A percentile compares a stretch with the other conserved stretches of the same genome.
These are phyloP conservation scores for Leccinum uliginosum DNA, from an alignment of 768 basidiomycete species.

Conservation along the genomic window DNA sequence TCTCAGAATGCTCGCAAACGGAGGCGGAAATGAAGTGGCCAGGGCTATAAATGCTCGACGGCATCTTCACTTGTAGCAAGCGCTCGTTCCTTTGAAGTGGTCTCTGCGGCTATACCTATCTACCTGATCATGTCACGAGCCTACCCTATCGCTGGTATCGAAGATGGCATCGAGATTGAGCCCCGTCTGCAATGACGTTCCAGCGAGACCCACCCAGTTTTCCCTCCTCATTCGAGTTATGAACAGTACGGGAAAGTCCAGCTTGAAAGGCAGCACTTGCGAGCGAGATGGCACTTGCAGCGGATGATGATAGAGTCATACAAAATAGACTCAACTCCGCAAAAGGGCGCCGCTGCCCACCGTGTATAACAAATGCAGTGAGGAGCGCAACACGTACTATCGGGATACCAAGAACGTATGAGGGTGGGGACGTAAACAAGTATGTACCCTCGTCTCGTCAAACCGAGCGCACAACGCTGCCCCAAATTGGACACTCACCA, in stretches of 20 bases:
- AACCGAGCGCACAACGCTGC: neutral
- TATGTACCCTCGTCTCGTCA: neutral
- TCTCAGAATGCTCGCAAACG: neutral
- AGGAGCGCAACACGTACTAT: conserved; percentile 51
- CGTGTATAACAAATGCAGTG: conserved; percentile 43
- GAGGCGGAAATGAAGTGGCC: conserved; percentile 1
- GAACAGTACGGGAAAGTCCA: neutral
- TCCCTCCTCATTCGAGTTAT: conserved; percentile 15
- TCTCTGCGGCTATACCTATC: neutral
- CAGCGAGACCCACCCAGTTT: conserved; percentile 8
- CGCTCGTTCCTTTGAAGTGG: neutral
- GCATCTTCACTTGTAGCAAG: neutral
- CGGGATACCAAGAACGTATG: conserved; percentile 34
- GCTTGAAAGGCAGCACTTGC: neutral
- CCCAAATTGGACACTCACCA: conserved; percentile 11
- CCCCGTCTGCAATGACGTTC: conserved; percentile 13
- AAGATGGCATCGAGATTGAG: conserved; percentile 3
- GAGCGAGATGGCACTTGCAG: too few relatives aligned
- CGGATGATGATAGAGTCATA: too few relatives aligned
- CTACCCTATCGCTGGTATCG: conserved; percentile 8
- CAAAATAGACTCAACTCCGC: too few relatives aligned
- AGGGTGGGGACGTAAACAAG: neutral
- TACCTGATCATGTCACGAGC: conserved; percentile 7
- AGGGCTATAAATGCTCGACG: neutral
- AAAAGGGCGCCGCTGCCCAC: conserved; percentile 43